phyloP scores from a whole-genome alignment of 805 yeast genomes.

The Saturnispora dispora region DNA sequence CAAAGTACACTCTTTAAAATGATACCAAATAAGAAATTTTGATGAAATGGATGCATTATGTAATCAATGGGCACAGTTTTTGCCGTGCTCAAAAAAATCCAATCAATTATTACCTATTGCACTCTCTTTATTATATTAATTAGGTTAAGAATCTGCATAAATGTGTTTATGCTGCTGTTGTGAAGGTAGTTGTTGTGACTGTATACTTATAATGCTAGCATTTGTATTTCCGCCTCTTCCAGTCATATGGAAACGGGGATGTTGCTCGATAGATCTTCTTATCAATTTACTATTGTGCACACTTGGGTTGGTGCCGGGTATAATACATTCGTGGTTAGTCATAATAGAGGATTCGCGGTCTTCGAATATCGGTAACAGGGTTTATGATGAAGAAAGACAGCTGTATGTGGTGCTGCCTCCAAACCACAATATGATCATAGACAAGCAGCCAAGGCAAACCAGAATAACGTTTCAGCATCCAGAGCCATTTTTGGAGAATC shows the following conservation, averaged over 20 bases:
- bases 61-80: not conserved
- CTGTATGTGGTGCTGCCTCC: conserved; percentile 20
- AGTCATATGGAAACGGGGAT: conserved; percentile 63
- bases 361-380: not conserved
- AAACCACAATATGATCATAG: conserved; percentile 13
- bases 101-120: not conserved
- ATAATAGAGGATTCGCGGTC: conserved; percentile 44
- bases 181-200: conserved; percentile 40
- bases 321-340: conserved; percentile 60
- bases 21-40: not conserved
- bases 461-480: conserved; percentile 23
- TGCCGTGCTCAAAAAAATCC: not conserved
- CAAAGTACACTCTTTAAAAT: not conserved
- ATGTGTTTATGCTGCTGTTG: conserved; percentile 24
- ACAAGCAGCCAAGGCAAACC: conserved; percentile 22
- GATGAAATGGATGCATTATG: not conserved
- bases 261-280: conserved; percentile 58
- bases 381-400: conserved; percentile 24
- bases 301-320: conserved; percentile 62
- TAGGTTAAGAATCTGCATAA: not conserved
- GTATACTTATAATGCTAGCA: conserved; percentile 59
- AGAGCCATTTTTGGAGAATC: conserved; percentile 23
- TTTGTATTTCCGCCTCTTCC: conserved; percentile 74
- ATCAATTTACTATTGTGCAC: conserved; percentile 57
- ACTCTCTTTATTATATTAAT: not conserved